Evolutionary conservation across 2,329 filamentous ascomycete species (phyloP), one percentile per base, ranked within the genome.

Genomic region (Lithohypha guttulata): DNA sequence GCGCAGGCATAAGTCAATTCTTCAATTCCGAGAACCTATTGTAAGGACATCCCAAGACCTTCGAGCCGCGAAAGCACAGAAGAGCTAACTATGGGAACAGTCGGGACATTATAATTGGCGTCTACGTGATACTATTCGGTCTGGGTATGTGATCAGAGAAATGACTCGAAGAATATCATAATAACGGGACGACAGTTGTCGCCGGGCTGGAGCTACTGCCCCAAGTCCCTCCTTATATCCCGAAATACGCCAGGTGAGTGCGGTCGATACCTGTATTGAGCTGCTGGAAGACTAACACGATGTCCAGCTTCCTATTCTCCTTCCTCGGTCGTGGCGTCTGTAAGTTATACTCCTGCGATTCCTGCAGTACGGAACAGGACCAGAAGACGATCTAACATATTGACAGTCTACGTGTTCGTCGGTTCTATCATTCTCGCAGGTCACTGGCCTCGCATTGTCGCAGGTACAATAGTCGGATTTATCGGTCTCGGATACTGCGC

Each of bases 291-390:
- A n/a, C n/a, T n/a, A n/a, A n/a, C n/a, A n/a, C n/a, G n/a, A n/a
- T n/a, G n/a, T n/a, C n/a, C n/a, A n/a, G n/a, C n/a, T 98, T 98
- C 71, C 79, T 96, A 64, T 96, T 96, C 71, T 93, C 84, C 42
- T 96, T 98, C 72, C 67, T 96, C 52, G 91, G 91, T 46, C 86
- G 91, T 58, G 91, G 91, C 64, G 71, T 85, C 60, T 96, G 87
- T 94, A 77, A 66, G 85, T 78, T 18, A 6, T 19, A 15, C 11
- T 25, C 5, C 10, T 11, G 10, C 32, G 19, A 20, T 36, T 38
- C 23, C n/a, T 15, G 15, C 15, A 19, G 31, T 36, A 27, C 29
- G 22, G 22, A 10, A 6, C 20, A 20, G 8, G 13, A n/a, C 21
- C 32, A 11, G 1, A 18, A 13, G 18, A 22, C 8, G 20, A 27